A percentile compares a stretch with the other conserved stretches of the same genome.
These are phyloP conservation scores for Aureobasidium musti DNA, from an alignment of 2,329 filamentous ascomycete genomes.

Conservation along the genomic window DNA sequence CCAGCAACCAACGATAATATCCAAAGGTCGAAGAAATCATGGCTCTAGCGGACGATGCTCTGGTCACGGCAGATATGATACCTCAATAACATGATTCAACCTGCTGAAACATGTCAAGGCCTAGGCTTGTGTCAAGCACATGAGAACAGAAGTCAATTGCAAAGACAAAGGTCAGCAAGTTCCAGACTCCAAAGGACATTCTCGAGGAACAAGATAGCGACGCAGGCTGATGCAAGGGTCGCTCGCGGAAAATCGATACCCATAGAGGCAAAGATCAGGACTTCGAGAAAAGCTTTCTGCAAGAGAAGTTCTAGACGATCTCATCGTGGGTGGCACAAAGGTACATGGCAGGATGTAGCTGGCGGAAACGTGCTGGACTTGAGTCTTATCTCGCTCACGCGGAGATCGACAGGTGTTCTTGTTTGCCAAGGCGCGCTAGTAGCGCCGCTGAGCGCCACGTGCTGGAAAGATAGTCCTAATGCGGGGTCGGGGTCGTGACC, in stretches of 20 bases:
- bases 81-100: too few relatives aligned
- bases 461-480: neutral
- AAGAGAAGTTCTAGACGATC: neutral
- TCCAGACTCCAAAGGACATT: neutral
- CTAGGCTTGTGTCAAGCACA: neutral
- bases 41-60: neutral
- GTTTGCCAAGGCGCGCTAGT: neutral
- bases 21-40: neutral
- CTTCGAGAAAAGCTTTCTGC: neutral
- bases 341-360: neutral
- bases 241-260: too few relatives aligned
- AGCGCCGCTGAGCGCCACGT: neutral
- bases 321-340: neutral
- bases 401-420: neutral
- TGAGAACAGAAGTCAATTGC: neutral
- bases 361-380: neutral
- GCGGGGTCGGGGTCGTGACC: neutral
- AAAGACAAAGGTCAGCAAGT: neutral
- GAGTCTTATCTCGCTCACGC: neutral
- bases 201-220: neutral
- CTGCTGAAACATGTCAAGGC: neutral
- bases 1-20: neutral
- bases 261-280: neutral
- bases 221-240: neutral
- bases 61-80: too few relatives aligned